phyloP scores from a whole-genome alignment of 1,139 yeast genomes.

The Taiozyma sp. region DNA sequence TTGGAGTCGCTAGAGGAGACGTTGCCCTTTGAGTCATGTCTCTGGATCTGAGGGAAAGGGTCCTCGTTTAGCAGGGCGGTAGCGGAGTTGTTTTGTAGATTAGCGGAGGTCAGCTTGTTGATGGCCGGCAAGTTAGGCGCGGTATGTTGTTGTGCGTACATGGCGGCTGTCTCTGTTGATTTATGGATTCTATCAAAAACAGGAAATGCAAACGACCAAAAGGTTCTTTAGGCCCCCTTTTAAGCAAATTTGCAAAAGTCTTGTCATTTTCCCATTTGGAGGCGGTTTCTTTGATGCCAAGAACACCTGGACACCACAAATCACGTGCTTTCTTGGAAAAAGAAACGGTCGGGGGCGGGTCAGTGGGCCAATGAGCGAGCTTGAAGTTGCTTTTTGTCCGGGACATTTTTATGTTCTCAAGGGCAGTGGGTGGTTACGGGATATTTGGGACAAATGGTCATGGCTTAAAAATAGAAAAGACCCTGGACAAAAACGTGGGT shows the following conservation, averaged over 20 bases:
- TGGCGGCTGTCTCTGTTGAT: neutral
- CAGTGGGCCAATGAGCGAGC: neutral
- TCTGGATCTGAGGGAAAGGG: neutral
- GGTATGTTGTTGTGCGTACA: neutral
- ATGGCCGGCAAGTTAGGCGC: neutral
- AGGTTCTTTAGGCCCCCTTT: neutral
- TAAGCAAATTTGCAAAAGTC: neutral
- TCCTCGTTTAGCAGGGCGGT: neutral
- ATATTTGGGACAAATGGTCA: neutral
- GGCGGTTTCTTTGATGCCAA: neutral
- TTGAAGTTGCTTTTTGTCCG: neutral
- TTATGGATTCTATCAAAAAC: too few relatives aligned
- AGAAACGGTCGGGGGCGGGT: neutral
- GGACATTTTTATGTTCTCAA: neutral
- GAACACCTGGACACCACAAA: neutral
- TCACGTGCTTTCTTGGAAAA: neutral
- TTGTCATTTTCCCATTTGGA: neutral
- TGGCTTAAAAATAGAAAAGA: too few relatives aligned
- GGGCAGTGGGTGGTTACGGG: neutral
- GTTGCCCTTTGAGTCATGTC: constrained; percentile 8
- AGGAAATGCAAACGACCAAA: neutral
- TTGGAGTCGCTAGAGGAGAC: constrained; percentile 19
- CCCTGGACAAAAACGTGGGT: neutral
- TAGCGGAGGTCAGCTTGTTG: neutral
- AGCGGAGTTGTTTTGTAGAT: neutral